phyloP scores from a whole-genome alignment of 2,329 filamentous ascomycete species.

The Alternaria sp. region DNA sequence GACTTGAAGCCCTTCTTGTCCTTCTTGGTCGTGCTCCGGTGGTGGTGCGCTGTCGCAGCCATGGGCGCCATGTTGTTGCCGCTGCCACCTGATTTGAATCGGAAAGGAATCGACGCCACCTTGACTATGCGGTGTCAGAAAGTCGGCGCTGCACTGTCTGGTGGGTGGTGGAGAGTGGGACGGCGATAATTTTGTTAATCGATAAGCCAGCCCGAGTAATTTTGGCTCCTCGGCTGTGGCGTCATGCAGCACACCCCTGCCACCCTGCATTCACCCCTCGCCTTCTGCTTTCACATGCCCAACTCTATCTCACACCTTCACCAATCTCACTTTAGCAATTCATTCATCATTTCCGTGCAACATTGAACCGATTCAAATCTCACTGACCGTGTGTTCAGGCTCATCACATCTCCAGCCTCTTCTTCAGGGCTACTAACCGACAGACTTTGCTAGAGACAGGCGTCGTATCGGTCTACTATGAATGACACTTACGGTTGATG shows the following conservation, averaged over 20 bases:
- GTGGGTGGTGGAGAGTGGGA: slow-evolving; percentile 26
- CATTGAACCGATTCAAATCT: too few relatives aligned
- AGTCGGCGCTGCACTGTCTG: slow-evolving; percentile 9
- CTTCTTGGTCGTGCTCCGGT: slow-evolving; percentile 90
- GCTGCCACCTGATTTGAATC: slow-evolving; percentile 79
- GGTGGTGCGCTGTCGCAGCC: slow-evolving; percentile 72
- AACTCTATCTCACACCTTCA: neutral
- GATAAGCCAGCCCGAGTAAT: slow-evolving; percentile 11
- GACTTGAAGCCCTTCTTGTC: slow-evolving; percentile 92
- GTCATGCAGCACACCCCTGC: slow-evolving; percentile 12
- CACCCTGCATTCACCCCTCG: neutral
- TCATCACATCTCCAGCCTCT: neutral
- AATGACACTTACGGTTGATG: neutral
- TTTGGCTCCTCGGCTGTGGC: slow-evolving; percentile 27
- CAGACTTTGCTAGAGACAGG: neutral
- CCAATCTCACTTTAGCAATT: neutral
- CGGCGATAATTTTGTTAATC: slow-evolving; percentile 32
- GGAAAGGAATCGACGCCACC: slow-evolving; percentile 65
- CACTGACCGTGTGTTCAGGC: neutral
- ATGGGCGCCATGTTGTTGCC: slow-evolving; percentile 74
- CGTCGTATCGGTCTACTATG: neutral
- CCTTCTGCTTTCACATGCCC: neutral
- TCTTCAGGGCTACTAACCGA: neutral
- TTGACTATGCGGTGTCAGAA: slow-evolving; percentile 27
- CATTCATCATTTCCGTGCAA: too few relatives aligned